phyloP scores from a whole-genome alignment of 306 rosid species.

The Arachis hypogaea region DNA sequence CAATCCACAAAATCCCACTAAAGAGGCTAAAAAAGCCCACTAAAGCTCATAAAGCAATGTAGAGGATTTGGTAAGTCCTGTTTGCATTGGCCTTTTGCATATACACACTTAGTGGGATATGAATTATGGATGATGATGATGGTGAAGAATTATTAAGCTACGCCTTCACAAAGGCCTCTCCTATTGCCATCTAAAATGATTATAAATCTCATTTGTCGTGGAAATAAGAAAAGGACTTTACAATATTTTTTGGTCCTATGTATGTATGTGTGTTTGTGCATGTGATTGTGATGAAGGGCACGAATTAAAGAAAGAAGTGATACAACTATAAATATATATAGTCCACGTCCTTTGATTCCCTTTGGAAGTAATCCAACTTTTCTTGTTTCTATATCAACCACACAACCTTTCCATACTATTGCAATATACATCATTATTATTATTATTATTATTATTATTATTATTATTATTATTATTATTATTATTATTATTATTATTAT shows the following conservation, averaged over 20 bases:
- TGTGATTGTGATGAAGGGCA: constrained; percentile 30
- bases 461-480: no score
- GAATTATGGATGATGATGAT: constrained; percentile 11
- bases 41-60: constrained; percentile 36
- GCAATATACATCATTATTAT: background rate
- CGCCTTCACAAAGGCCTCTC: constrained; percentile 18
- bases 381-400: constrained; percentile 34
- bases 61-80: constrained; percentile 42
- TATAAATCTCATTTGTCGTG: constrained; percentile 37
- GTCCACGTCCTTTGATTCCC: background rate
- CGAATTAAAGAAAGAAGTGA: background rate
- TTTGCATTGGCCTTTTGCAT: constrained; percentile 37
- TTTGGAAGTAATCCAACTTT: background rate
- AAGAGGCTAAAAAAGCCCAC: constrained; percentile 49
- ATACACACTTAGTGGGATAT: constrained; percentile 39
- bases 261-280: background rate
- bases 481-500: no score
- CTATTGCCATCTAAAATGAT: constrained; percentile 37
- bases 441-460: no score
- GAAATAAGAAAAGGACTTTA: constrained; percentile 36
- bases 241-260: constrained; percentile 24
- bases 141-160: constrained; percentile 31
- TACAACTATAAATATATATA: background rate
- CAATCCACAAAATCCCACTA: constrained; percentile 49
- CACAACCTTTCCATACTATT: constrained; percentile 10